Percentiles rank a stretch among this genome's conserved stretches.
phyloP scores from a whole-genome alignment of 495 filamentous ascomycete species.

The Entonaema liquescens region DNA sequence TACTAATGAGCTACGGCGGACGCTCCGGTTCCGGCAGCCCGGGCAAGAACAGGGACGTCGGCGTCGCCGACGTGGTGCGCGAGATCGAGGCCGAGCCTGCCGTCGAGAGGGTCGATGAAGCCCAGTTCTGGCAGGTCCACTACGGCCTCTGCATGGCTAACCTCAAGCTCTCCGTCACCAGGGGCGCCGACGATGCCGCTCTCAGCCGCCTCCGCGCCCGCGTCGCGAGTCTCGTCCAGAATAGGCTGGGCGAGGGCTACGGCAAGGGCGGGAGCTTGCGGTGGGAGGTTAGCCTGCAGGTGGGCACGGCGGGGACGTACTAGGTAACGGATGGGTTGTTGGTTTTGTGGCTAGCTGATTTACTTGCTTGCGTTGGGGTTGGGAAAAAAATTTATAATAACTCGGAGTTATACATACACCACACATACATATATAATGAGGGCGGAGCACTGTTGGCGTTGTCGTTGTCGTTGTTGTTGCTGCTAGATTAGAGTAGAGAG shows the following conservation, averaged over 20 bases:
- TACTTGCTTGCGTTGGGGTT: neutral
- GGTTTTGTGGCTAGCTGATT: no score
- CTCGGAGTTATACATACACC: neutral
- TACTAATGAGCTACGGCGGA: constrained; percentile 83
- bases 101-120: constrained; percentile 82
- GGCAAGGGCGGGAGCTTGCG: constrained; percentile 76
- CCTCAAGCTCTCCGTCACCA: constrained; percentile 76
- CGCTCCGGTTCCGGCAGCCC: constrained; percentile 18
- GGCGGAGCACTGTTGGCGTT: neutral
- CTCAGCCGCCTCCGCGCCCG: constrained; percentile 74
- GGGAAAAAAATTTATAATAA: neutral
- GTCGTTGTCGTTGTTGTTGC: constrained; percentile 2
- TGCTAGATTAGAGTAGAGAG: no score
- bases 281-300: constrained; percentile 82
- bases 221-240: constrained; percentile 80
- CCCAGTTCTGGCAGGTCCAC: constrained; percentile 97
- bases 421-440: neutral
- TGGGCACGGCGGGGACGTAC: constrained; percentile 46
- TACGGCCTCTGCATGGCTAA: constrained; percentile 97
- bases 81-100: constrained; percentile 84
- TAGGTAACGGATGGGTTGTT: neutral
- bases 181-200: constrained; percentile 67
- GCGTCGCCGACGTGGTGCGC: constrained; percentile 77
- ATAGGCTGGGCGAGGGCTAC: constrained; percentile 86
- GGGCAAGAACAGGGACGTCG: constrained; percentile 47